phyloP scores from a whole-genome alignment of 306 rosid genomes.

The Trifolium subterraneum region DNA sequence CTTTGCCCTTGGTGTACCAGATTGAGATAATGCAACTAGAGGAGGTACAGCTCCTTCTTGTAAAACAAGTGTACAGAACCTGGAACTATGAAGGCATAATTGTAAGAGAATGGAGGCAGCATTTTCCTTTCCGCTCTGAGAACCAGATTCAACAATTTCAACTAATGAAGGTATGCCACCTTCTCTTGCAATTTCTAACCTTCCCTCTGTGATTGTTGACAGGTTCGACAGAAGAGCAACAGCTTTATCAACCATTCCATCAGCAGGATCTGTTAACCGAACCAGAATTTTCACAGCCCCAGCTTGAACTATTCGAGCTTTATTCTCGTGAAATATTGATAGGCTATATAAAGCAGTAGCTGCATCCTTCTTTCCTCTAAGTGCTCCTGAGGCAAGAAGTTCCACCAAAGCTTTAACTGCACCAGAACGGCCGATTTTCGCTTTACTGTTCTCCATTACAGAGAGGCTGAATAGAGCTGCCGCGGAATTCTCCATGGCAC shows the following conservation, averaged over 20 bases:
- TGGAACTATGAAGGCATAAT: slow-evolving; percentile 85
- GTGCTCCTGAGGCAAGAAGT: slow-evolving; percentile 84
- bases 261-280: slow-evolving; percentile 65
- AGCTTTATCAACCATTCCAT: slow-evolving; percentile 93
- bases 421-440: slow-evolving; percentile 86
- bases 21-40: slow-evolving; percentile 84
- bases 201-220: slow-evolving; percentile 85
- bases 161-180: slow-evolving; percentile 92
- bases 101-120: slow-evolving; percentile 84
- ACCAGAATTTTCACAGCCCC: slow-evolving; percentile 89
- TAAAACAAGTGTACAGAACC: slow-evolving; percentile 84
- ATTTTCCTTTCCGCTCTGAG: slow-evolving; percentile 92
- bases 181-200: slow-evolving; percentile 66
- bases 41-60: slow-evolving; percentile 99
- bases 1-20: slow-evolving; percentile 91
- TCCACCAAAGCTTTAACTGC: slow-evolving; percentile 89
- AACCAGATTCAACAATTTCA: slow-evolving; percentile 86
- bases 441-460: slow-evolving; percentile 83
- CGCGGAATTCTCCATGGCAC: slow-evolving; percentile 95
- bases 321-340: slow-evolving; percentile 93
- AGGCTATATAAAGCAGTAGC: slow-evolving; percentile 91
- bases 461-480: slow-evolving; percentile 94
- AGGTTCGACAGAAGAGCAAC: slow-evolving; percentile 89
- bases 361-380: slow-evolving; percentile 97
- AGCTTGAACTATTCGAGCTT: slow-evolving; percentile 92